Percentiles rank a stretch among this genome's conserved stretches.
phyloP scores from a whole-genome alignment of 2,329 filamentous ascomycete genomes.

The Penicillium psychrosexuale region DNA sequence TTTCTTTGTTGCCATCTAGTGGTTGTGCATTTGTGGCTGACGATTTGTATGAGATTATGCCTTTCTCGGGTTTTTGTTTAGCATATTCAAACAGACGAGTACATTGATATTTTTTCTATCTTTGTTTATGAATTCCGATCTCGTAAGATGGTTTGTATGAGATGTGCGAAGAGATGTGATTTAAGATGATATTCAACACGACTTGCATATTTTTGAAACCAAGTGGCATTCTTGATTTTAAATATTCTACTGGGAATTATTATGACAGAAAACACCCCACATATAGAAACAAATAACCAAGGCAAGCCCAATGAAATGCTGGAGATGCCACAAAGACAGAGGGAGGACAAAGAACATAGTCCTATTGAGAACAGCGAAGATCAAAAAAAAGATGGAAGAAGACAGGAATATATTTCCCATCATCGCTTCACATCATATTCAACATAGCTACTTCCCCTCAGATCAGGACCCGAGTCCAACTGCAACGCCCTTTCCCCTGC shows the following conservation, averaged over 20 bases:
- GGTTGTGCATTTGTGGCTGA: background rate
- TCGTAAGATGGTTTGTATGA: background rate
- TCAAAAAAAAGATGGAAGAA: background rate
- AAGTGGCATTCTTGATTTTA: background rate
- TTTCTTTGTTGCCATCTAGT: conserved; percentile 45
- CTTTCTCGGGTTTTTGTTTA: background rate
- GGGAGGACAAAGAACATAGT: background rate
- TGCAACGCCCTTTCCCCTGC: conserved; percentile 39
- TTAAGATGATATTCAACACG: too few species aligned
- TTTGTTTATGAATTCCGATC: background rate
- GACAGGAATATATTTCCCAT: background rate
- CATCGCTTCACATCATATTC: conserved; percentile 37
- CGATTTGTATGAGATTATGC: conserved; percentile 12
- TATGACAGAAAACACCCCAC: background rate
- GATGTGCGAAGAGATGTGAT: too few species aligned
- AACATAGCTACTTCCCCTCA: conserved; percentile 37
- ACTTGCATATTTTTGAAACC: background rate
- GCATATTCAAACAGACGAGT: background rate
- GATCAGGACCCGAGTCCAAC: conserved; percentile 21
- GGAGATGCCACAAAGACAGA: background rate
- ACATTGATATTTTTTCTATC: background rate
- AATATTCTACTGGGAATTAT: background rate
- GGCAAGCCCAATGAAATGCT: background rate
- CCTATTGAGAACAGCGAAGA: background rate
- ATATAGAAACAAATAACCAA: background rate